Evolutionary conservation across 1,139 yeast species (phyloP).

Genomic region (Candida smagusa): DNA sequence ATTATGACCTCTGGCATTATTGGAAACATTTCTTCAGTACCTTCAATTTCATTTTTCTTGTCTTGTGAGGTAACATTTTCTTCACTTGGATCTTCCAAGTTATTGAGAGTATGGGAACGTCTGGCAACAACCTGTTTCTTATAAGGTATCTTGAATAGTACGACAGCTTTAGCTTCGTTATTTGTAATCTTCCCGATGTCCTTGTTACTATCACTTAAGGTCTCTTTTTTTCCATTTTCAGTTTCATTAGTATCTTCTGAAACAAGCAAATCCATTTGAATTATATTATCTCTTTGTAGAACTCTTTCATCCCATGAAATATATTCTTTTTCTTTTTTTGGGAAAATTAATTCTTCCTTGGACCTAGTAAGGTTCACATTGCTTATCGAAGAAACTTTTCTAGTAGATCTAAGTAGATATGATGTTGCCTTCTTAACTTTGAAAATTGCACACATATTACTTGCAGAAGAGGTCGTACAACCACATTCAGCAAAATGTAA

Average conservation of each 20-base stretch:
- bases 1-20: constrained; percentile 24
- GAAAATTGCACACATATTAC: constrained; percentile 50
- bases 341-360: constrained; percentile 38
- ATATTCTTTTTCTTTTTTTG: constrained; percentile 29
- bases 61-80: not conserved
- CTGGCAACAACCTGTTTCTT: constrained; percentile 19
- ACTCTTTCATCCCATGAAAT: constrained; percentile 41
- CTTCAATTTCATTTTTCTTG: not conserved
- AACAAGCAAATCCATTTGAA: constrained; percentile 24
- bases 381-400: constrained; percentile 48
- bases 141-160: constrained; percentile 22
- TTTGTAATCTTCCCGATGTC: constrained; percentile 2
- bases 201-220: constrained; percentile 6
- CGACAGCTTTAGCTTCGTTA: constrained; percentile 11
- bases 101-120: constrained; percentile 11
- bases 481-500: constrained; percentile 60
- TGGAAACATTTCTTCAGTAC: constrained; percentile 10
- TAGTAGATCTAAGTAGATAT: constrained; percentile 53
- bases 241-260: not conserved
- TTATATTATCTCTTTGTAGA: constrained; percentile 26
- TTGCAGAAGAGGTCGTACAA: constrained; percentile 49
- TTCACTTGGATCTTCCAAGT: not conserved
- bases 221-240: constrained; percentile 8
- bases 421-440: constrained; percentile 63
- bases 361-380: constrained; percentile 36